Percentiles rank a stretch among this genome's conserved stretches.
Conservation (phyloP, 345 rosid species). For the Erysimum cheiranthoides region DNA sequence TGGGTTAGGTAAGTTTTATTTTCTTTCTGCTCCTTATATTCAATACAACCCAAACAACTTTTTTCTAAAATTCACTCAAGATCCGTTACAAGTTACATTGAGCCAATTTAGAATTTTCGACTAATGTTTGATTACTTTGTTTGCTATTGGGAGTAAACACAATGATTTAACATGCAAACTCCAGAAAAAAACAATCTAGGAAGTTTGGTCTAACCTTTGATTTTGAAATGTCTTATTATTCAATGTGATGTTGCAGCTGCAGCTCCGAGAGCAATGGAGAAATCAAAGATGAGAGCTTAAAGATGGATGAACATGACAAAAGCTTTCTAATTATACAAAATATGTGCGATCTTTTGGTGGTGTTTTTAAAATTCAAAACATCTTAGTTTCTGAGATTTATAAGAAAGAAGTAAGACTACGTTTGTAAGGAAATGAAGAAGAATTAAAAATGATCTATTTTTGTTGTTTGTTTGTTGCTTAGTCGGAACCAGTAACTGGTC, state of each 20-base stretch:
- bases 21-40: background rate
- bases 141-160: background rate
- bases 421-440: constrained; percentile 43
- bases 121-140: background rate
- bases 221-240: background rate
- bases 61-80: background rate
- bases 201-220: constrained; percentile 7
- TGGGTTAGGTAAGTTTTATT: constrained; percentile 66
- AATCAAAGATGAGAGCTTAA: constrained; percentile 47
- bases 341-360: constrained; percentile 42
- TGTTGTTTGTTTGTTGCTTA: constrained; percentile 28
- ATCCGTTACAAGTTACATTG: background rate
- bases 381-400: constrained; percentile 27
- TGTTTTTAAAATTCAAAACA: constrained; percentile 31
- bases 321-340: constrained; percentile 45
- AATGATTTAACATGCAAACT: background rate
- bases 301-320: constrained; percentile 17
- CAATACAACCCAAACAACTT: background rate
- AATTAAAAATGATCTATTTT: constrained; percentile 34
- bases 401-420: constrained; percentile 11
- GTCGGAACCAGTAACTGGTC: constrained; percentile 39
- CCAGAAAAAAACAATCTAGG: background rate
- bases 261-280: constrained; percentile 47
- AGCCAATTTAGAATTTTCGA: background rate
- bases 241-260: constrained; percentile 39